Conservation (phyloP, 176 grass and related monocot genomes). For the Triticum dicoccoides region DNA sequence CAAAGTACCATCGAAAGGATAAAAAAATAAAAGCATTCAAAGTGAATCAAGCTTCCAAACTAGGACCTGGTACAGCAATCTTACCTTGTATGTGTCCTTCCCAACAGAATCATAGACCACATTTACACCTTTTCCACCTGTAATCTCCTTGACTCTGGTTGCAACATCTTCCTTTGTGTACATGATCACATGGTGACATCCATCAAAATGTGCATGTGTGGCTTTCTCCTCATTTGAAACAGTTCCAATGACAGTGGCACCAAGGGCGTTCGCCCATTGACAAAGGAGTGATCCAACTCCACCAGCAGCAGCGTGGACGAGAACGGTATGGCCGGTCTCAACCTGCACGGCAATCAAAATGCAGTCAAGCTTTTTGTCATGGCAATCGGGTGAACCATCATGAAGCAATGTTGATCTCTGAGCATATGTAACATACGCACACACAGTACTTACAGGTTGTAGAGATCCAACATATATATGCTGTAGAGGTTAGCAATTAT, state of each 20-base stretch:
- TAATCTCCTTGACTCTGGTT: constrained; percentile 78
- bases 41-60: background rate
- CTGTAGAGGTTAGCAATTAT: background rate
- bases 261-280: constrained; percentile 88
- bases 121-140: constrained; percentile 69
- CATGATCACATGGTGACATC: constrained; percentile 74
- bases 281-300: constrained; percentile 92
- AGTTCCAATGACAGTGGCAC: constrained; percentile 86
- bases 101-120: constrained; percentile 95
- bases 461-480: background rate
- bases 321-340: constrained; percentile 57
- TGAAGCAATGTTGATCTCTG: background rate
- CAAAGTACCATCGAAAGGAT: background rate
- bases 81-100: constrained; percentile 88
- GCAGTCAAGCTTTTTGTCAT: background rate
- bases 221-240: constrained; percentile 89
- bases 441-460: background rate
- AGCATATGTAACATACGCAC: background rate
- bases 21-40: background rate
- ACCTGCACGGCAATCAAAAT: constrained; percentile 42
- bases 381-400: background rate
- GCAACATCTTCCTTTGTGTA: constrained; percentile 81
- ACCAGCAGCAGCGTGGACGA: constrained; percentile 84
- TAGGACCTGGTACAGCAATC: background rate
- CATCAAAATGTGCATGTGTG: constrained; percentile 64